These are phyloP conservation scores for Rubroboletus pulcherrimus DNA, from an alignment of 768 basidiomycete species.

Conservation along the genomic window DNA sequence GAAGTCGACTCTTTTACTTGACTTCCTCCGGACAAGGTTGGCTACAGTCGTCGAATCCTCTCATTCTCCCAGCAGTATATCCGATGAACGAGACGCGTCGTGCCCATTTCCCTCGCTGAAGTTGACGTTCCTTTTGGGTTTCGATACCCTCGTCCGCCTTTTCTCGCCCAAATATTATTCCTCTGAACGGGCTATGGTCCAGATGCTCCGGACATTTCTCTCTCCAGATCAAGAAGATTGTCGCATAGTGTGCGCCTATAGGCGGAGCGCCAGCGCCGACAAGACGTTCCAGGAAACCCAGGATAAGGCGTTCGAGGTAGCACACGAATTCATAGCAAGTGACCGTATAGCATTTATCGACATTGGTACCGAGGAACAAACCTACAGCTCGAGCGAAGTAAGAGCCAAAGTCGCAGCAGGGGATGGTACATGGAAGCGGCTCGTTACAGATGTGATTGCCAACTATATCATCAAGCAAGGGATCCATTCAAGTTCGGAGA, in stretches of 20 bases:
- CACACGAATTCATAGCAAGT: slow-evolving; percentile 46
- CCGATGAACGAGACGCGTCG: slow-evolving; percentile 7
- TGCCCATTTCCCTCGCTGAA: slow-evolving; percentile 29
- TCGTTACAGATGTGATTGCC: slow-evolving; percentile 46
- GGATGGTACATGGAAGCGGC: slow-evolving; percentile 39
- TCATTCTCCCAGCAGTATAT: background rate
- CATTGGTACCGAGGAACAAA: slow-evolving; percentile 52
- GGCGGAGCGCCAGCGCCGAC: slow-evolving; percentile 30
- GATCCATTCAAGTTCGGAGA: slow-evolving; percentile 37
- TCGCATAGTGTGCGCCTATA: slow-evolving; percentile 62
- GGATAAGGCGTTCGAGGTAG: slow-evolving; percentile 31
- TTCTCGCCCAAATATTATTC: slow-evolving; percentile 74
- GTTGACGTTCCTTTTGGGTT: slow-evolving; percentile 73
- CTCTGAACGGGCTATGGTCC: slow-evolving; percentile 48
- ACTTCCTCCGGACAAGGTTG: slow-evolving; percentile 40
- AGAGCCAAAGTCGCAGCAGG: slow-evolving; percentile 32
- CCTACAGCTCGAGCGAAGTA: slow-evolving; percentile 68
- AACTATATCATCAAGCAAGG: slow-evolving; percentile 47
- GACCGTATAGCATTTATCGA: slow-evolving; percentile 58
- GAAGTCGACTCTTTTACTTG: slow-evolving; percentile 61
- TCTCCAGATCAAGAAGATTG: slow-evolving; percentile 52
- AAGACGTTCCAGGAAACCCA: slow-evolving; percentile 28
- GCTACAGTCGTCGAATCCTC: slow-evolving; percentile 3
- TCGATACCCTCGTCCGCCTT: slow-evolving; percentile 82
- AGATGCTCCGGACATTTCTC: slow-evolving; percentile 56